These are phyloP conservation scores for Fusarium odoratissimum DNA, from an alignment of 2,329 filamentous ascomycete species.

Conservation along the genomic window DNA sequence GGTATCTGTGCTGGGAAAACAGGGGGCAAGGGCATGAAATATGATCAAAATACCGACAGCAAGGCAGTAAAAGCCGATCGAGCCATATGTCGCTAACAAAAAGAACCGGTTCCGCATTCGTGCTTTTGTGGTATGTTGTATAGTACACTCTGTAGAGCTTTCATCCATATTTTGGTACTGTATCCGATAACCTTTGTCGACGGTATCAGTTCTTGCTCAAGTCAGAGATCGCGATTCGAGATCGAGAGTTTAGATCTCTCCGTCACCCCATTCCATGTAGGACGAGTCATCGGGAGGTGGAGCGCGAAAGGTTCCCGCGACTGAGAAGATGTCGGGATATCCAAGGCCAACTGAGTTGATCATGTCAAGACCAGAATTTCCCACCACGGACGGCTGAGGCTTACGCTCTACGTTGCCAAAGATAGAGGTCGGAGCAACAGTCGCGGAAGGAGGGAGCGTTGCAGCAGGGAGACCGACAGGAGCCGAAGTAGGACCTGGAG, in stretches of 20 bases:
- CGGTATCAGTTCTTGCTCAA: background rate
- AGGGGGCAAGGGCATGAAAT: conserved; percentile 1
- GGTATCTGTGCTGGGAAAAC: conserved; percentile 28
- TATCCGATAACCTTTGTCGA: background rate
- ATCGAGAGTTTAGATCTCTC: conserved; percentile 49
- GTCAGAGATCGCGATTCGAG: background rate
- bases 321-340: background rate
- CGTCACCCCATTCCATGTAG: conserved; percentile 46
- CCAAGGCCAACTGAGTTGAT: background rate
- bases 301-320: background rate
- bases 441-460: background rate
- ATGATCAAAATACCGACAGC: conserved; percentile 8
- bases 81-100: conserved; percentile 18
- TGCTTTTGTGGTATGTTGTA: background rate
- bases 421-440: conserved; percentile 21
- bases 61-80: conserved; percentile 1
- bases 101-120: background rate
- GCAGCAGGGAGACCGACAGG: background rate
- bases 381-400: conserved; percentile 1
- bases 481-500: conserved; percentile 6
- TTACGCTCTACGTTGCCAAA: conserved; percentile 42
- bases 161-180: background rate
- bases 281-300: conserved; percentile 10
- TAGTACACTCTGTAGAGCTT: conserved; percentile 20
- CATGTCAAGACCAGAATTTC: conserved; percentile 1